These are phyloP conservation scores for Gaillardinia entomophila DNA, from an alignment of 805 yeast genomes.

Conservation along the genomic window DNA sequence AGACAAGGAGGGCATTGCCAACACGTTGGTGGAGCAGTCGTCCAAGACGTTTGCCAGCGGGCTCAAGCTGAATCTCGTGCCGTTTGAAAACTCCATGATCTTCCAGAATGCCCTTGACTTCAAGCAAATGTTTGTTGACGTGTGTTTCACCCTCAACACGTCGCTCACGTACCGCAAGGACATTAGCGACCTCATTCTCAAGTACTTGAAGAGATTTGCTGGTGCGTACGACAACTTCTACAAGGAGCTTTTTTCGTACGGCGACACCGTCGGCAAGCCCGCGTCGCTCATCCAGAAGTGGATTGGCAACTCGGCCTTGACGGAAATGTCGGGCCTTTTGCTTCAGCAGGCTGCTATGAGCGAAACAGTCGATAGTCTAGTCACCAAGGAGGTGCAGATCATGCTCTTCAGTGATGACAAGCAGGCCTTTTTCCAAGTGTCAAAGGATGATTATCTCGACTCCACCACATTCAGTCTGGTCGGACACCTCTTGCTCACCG, in stretches of 20 bases:
- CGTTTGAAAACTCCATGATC: slow-evolving; percentile 19
- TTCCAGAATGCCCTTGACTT: slow-evolving; percentile 43
- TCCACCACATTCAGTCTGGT: slow-evolving; percentile 45
- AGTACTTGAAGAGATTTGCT: slow-evolving; percentile 30
- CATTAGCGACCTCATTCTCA: slow-evolving; percentile 42
- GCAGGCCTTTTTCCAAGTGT: slow-evolving; percentile 21
- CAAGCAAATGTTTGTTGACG: slow-evolving; percentile 39
- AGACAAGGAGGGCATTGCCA: slow-evolving; percentile 2
- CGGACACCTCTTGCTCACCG: slow-evolving; percentile 47
- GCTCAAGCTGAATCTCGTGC: background rate
- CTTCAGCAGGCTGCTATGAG: slow-evolving; percentile 11
- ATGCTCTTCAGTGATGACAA: slow-evolving; percentile 17
- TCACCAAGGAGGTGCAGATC: slow-evolving; percentile 20
- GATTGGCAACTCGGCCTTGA: slow-evolving; percentile 27
- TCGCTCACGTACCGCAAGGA: slow-evolving; percentile 53
- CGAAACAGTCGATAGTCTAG: slow-evolving; percentile 6
- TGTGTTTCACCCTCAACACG: slow-evolving; percentile 53
- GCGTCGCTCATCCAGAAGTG: slow-evolving; percentile 13
- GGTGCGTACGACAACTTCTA: slow-evolving; percentile 27
- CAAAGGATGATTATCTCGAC: slow-evolving; percentile 51
- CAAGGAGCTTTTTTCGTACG: slow-evolving; percentile 29
- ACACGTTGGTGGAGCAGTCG: slow-evolving; percentile 8
- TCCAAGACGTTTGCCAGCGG: background rate
- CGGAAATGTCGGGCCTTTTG: slow-evolving; percentile 13
- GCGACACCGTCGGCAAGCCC: slow-evolving; percentile 7